phyloP scores from a whole-genome alignment of 2,329 filamentous ascomycete species.

The Boeremia exigua region DNA sequence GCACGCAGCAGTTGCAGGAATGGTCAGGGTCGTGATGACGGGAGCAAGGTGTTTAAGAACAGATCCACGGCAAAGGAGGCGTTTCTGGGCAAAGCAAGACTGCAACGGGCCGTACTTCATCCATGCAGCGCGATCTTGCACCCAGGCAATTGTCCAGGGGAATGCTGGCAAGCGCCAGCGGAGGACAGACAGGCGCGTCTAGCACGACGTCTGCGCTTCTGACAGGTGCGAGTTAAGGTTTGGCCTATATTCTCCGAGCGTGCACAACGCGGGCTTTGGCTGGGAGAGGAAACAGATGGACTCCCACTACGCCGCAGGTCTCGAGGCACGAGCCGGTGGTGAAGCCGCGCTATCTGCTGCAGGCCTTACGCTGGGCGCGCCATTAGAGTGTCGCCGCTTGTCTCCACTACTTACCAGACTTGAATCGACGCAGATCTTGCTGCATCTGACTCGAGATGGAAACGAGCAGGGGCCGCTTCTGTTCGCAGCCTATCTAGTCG shows the following conservation, averaged over 20 bases:
- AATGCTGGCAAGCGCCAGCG: conserved; percentile 36
- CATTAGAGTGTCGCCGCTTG: conserved; percentile 20
- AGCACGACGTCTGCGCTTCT: conserved; percentile 42
- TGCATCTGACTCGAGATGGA: conserved; percentile 44
- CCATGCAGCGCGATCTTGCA: conserved; percentile 43
- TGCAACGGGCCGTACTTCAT: conserved; percentile 50
- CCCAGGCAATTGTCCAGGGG: conserved; percentile 33
- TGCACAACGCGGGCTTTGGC: conserved; percentile 37
- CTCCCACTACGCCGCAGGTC: conserved; percentile 38
- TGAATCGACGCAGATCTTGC: conserved; percentile 36
- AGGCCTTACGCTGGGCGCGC: conserved; percentile 28
- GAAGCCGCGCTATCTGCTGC: conserved; percentile 39
- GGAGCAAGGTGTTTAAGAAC: conserved; percentile 40
- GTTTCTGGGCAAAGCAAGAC: conserved; percentile 44
- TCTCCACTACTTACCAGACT: conserved; percentile 34
- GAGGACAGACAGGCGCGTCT: conserved; percentile 36
- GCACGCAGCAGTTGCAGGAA: conserved; percentile 41
- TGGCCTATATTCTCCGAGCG: conserved; percentile 48
- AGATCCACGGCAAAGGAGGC: conserved; percentile 36
- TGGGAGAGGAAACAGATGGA: conserved; percentile 37
- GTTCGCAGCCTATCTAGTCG: conserved; percentile 35
- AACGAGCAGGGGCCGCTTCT: conserved; percentile 34
- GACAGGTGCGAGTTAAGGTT: conserved; percentile 48
- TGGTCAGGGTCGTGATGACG: conserved; percentile 32
- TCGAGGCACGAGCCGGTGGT: conserved; percentile 46